These are phyloP conservation scores for Penicillium tannophilum DNA, from an alignment of 495 filamentous ascomycete species.

Conservation along the genomic window DNA sequence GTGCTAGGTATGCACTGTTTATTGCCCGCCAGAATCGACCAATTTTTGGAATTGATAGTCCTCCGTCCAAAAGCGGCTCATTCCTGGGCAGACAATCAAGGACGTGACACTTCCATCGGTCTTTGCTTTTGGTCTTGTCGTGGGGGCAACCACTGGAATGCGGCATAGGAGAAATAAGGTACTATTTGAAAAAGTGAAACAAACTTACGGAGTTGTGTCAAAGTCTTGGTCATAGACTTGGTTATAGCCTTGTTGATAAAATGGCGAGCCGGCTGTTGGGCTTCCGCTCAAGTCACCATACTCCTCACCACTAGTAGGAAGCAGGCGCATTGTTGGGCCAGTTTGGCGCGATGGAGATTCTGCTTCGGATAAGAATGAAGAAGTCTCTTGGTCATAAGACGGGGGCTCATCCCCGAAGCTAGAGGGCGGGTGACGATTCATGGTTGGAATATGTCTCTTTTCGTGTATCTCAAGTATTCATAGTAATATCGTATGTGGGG, in stretches of 20 bases:
- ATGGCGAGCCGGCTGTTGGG: conserved; percentile 19
- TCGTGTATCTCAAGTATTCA: conserved; percentile 28
- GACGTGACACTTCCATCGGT: conserved; percentile 6
- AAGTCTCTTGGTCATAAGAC: conserved; percentile 38
- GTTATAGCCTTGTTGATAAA: conserved; percentile 27
- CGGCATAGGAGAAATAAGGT: conserved; percentile 15
- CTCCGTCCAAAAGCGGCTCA: conserved; percentile 1
- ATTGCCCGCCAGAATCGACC: neutral
- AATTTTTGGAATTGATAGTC: neutral
- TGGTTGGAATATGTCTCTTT: conserved; percentile 26
- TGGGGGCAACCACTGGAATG: conserved; percentile 29
- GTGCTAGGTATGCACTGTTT: conserved; percentile 17
- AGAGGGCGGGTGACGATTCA: conserved; percentile 38
- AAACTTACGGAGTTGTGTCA: conserved; percentile 49
- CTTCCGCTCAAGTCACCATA: conserved; percentile 30
- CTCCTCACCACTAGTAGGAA: conserved; percentile 55
- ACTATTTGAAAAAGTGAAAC: neutral
- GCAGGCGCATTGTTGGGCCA: conserved; percentile 62
- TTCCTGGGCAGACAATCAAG: conserved; percentile 13
- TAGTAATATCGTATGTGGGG: conserved; percentile 16
- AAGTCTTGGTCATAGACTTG: conserved; percentile 10
- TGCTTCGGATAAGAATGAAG: conserved; percentile 36
- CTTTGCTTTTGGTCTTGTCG: conserved; percentile 14
- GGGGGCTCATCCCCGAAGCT: conserved; percentile 46
- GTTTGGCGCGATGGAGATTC: conserved; percentile 35